Conservation (phyloP, 345 rosid genomes). For the Euphorbia lathyris region DNA sequence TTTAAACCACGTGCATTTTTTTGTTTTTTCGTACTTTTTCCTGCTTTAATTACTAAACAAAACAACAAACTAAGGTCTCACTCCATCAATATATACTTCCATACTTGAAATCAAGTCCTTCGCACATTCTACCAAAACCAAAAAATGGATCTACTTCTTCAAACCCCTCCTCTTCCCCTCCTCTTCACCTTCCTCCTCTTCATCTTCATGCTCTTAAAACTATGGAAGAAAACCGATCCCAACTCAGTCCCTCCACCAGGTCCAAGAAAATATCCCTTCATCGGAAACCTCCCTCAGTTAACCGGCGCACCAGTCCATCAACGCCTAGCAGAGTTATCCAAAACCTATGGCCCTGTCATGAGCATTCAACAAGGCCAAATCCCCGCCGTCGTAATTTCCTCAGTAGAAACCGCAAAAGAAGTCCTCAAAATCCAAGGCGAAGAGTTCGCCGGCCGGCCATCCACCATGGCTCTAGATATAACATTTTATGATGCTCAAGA, state of each 20-base stretch:
- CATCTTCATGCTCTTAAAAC: neutral
- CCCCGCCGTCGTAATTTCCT: neutral
- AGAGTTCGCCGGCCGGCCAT: neutral
- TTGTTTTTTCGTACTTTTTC: no score
- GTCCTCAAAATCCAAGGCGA: neutral
- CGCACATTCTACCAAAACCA: no score
- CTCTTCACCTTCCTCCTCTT: neutral
- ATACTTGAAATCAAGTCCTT: no score
- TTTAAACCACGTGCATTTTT: no score
- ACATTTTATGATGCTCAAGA: neutral
- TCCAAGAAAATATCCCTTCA: neutral
- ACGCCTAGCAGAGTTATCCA: neutral
- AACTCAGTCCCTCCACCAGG: neutral
- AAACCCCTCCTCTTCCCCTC: neutral
- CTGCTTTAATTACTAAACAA: no score
- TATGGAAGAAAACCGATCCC: neutral
- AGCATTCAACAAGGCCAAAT: neutral
- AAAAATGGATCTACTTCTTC: neutral
- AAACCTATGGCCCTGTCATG: neutral
- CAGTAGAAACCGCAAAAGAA: neutral
- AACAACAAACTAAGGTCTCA: no score
- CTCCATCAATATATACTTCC: no score
- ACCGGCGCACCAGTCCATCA: neutral
- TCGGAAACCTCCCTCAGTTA: neutral
- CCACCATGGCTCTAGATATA: neutral